These are phyloP conservation scores for Salix udensis DNA, from an alignment of 345 rosid species.

Conservation along the genomic window DNA sequence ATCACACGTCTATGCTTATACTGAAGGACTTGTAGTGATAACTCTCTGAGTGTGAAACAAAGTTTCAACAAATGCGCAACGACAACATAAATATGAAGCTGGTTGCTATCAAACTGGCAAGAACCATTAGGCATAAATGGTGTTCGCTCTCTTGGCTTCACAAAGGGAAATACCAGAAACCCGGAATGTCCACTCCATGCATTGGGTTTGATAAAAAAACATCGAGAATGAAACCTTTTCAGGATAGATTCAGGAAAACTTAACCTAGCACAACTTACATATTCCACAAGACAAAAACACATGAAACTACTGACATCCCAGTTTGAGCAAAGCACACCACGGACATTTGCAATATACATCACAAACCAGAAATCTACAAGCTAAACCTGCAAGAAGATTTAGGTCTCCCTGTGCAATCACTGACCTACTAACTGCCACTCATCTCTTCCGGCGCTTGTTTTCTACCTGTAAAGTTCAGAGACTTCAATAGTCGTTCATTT, in stretches of 20 bases:
- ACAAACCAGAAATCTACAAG: constrained; percentile 35
- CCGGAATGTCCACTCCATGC: background rate
- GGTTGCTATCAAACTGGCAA: background rate
- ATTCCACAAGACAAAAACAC: background rate
- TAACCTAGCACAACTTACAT: background rate
- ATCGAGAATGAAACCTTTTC: background rate
- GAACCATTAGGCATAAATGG: background rate
- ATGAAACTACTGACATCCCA: constrained; percentile 17
- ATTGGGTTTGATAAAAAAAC: background rate
- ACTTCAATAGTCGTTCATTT: background rate
- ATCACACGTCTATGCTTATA: background rate
- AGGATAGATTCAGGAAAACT: background rate
- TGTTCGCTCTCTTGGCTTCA: background rate
- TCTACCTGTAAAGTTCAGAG: constrained; percentile 48
- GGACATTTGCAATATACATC: constrained; percentile 41
- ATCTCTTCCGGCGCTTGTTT: constrained; percentile 60
- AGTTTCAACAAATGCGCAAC: background rate
- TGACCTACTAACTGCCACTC: background rate
- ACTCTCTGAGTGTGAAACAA: background rate
- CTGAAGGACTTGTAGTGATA: background rate
- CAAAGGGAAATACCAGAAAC: background rate
- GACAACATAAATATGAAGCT: background rate
- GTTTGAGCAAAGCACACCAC: constrained; percentile 25
- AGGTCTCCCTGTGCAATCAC: constrained; percentile 7
- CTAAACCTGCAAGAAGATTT: constrained; percentile 19